These are phyloP conservation scores for Wakefieldia striispora DNA, from an alignment of 768 basidiomycete species.

Conservation along the genomic window DNA sequence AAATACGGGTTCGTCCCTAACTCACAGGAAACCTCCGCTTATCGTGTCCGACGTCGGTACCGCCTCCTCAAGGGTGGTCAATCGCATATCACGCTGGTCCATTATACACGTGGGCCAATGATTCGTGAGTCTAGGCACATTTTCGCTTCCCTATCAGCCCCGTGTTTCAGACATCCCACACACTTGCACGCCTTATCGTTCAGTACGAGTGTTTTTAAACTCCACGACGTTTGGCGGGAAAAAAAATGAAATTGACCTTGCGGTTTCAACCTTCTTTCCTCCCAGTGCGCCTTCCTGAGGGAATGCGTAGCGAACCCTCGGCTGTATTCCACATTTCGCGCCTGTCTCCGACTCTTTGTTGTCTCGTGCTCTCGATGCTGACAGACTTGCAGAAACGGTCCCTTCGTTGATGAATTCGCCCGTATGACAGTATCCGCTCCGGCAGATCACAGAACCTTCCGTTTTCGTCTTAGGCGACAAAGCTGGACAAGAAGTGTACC, in stretches of 20 bases:
- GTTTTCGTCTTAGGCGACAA: conserved; percentile 74
- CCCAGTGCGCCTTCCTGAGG: no score
- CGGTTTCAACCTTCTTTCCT: no score
- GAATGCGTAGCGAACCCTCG: background rate
- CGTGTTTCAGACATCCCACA: conserved; percentile 19
- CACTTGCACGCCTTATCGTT: conserved; percentile 12
- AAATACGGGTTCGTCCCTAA: conserved; percentile 79
- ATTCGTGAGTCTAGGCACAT: conserved; percentile 48
- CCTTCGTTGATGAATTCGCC: conserved; percentile 59
- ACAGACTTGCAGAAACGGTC: conserved; percentile 48
- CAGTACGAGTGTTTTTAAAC: background rate
- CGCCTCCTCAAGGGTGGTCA: conserved; percentile 73
- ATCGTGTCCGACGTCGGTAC: conserved; percentile 67
- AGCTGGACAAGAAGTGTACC: conserved; percentile 62
- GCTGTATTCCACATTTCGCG: background rate
- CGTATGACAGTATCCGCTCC: conserved; percentile 69
- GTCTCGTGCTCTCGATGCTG: conserved; percentile 11
- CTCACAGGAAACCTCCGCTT: conserved; percentile 57
- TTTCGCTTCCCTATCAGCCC: background rate
- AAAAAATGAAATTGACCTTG: no score
- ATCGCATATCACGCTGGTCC: conserved; percentile 69
- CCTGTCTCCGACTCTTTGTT: background rate
- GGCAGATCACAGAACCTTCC: conserved; percentile 60
- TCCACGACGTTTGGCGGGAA: background rate
- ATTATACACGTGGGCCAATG: conserved; percentile 66